Evolutionary conservation across 1,284 basidiomycete genomes (phyloP), one percentile per base, ranked within the genome.

Genomic region (Schizopora paradoxa): DNA sequence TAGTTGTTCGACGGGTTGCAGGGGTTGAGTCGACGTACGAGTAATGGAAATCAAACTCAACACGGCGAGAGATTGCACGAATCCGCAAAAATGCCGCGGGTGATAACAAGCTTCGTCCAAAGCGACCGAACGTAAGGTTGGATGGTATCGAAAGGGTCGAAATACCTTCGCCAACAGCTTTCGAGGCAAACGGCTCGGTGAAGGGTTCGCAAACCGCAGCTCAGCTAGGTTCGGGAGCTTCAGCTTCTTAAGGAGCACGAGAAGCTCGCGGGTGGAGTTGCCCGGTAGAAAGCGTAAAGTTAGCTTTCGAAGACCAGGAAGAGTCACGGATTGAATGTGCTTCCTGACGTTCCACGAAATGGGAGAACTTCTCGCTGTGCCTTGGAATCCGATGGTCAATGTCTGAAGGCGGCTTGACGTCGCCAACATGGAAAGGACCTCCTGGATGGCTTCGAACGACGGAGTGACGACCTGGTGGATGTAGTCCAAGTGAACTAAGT

Each of bases 401-500:
- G 27, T 34, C 21, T 28, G 14, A 7, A 49, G 34, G 13, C 18
- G 22, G 6, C 5, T 13, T 23, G 43, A 45, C 5, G 42, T 27
- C 10, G 22, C 27, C 16, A 51, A 28, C 35, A 51, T 51, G 8
- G 27, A 28, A 13, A 51, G 44, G 7, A 51, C 39, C 39, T 51
- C 48, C 10, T 36, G 40, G 6, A 51, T 45, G 21, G 48, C 45
- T 26, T 37, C 48, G n/a, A 34, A 33, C 60, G 61, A 6, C 53
- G 39, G 19, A 57, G 58, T 63, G 54, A 65, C 63, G n/a, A 60
- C 61, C 45, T 65, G 63, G 53, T 65, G 63, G 3, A 60, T 62
- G 49, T 65, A 85, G 59, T 85, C 77, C 31, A 86, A 68, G 54
- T 65, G 74, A 3, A 70, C 73, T 37, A 86, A 65, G 57, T 79